A percentile compares a stretch with the other conserved stretches of the same genome.
Evolutionary conservation across 139 green algal genomes (phyloP).

Genomic region (Coccomyxa sp.): DNA sequence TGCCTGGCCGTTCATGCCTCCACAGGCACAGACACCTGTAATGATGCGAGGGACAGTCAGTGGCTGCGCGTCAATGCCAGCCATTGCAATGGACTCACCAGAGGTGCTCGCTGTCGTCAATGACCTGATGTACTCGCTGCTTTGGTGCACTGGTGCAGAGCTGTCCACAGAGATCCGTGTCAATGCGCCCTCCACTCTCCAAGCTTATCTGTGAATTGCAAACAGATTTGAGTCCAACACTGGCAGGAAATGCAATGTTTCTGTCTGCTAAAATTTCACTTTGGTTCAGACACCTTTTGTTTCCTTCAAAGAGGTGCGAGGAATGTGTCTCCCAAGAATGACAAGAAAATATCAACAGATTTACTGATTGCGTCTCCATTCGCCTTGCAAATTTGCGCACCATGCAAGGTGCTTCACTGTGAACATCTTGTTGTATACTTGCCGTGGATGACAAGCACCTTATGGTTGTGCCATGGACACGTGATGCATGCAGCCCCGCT

Average conservation of each 20-base stretch:
- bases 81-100: not conserved
- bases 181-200: conserved; percentile 11
- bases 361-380: no score
- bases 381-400: no score
- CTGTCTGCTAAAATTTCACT: no score
- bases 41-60: not conserved
- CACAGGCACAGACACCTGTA: not conserved
- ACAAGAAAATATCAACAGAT: no score
- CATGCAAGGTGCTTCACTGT: no score
- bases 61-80: no score
- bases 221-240: not conserved
- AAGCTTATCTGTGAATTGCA: conserved; percentile 9
- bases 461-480: conserved; percentile 64
- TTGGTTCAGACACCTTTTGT: no score
- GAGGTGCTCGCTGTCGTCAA: conserved; percentile 11
- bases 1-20: not conserved
- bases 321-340: no score
- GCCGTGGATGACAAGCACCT: conserved; percentile 19
- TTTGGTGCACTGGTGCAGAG: conserved; percentile 5
- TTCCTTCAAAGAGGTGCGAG: no score
- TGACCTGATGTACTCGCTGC: conserved; percentile 18
- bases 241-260: no score
- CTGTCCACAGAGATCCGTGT: conserved; percentile 11
- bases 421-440: no score
- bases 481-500: conserved; percentile 26